Conservation (phyloP, 2,329 filamentous ascomycete species). For the Erysiphe pulchra region DNA sequence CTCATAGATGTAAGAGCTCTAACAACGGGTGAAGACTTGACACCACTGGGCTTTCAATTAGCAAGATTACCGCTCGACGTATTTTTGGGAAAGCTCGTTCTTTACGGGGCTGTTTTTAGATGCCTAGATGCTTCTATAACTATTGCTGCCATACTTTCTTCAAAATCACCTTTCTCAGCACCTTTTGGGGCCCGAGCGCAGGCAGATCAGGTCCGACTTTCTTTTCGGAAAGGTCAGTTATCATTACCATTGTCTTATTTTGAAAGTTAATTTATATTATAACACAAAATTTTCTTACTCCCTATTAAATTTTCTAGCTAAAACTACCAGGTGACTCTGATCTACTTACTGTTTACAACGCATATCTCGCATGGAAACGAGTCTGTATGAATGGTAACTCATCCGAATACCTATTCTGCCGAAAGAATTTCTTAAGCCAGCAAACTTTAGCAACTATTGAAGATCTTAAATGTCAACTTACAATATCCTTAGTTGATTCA, state of each 20-base stretch:
- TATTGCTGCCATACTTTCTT: constrained; percentile 76
- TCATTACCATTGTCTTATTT: too few species aligned
- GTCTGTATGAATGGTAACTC: constrained; percentile 38
- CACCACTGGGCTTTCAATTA: constrained; percentile 62
- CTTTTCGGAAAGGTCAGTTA: constrained; percentile 40
- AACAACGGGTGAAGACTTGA: constrained; percentile 58
- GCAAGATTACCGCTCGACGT: constrained; percentile 80
- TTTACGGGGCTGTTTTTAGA: constrained; percentile 65
- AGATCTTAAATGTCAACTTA: constrained; percentile 77
- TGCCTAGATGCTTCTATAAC: constrained; percentile 83
- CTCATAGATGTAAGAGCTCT: constrained; percentile 81
- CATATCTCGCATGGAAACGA: constrained; percentile 70
- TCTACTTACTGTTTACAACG: constrained; percentile 77
- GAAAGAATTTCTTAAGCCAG: constrained; percentile 78
- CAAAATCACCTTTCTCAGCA: constrained; percentile 78
- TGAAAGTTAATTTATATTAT: too few species aligned
- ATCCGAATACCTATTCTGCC: constrained; percentile 74
- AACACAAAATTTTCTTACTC: background rate
- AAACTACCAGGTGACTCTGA: constrained; percentile 49
- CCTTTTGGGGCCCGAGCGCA: constrained; percentile 65
- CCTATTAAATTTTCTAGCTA: background rate
- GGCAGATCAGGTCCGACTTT: constrained; percentile 51
- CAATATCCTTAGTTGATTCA: constrained; percentile 64
- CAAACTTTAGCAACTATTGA: constrained; percentile 81
- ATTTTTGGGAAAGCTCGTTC: constrained; percentile 77